Conservation (phyloP, 371 early-diverging fungal species). For the Nematocida sp. region DNA sequence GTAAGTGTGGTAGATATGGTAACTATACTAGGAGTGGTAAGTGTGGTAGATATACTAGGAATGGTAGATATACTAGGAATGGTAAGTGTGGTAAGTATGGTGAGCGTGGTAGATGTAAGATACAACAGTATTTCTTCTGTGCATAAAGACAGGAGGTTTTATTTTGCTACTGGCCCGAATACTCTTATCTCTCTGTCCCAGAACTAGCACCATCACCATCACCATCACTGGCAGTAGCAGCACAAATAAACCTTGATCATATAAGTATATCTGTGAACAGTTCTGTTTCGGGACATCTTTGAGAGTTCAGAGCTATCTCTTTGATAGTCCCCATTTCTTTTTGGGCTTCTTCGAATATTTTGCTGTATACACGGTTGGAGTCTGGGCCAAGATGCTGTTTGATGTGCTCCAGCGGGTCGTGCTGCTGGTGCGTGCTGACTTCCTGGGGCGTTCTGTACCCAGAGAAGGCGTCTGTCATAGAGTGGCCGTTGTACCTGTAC, state of each 20-base stretch:
- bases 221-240: too few species aligned
- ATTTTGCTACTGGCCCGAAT: too few species aligned
- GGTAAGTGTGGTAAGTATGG: background rate
- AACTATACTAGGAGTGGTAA: slow-evolving; percentile 14
- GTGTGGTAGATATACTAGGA: background rate
- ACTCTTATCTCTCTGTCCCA: too few species aligned
- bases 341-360: slow-evolving; percentile 28
- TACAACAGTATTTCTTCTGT: too few species aligned
- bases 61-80: slow-evolving; percentile 20
- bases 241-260: background rate
- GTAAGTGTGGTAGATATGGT: background rate
- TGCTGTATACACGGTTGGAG: background rate
- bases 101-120: too few species aligned
- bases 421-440: slow-evolving; percentile 17
- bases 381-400: slow-evolving; percentile 15
- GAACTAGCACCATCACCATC: too few species aligned
- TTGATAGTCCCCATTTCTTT: slow-evolving; percentile 35
- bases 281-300: slow-evolving; percentile 1
- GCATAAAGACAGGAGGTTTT: too few species aligned
- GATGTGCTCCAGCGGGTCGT: slow-evolving; percentile 46
- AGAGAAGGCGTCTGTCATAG: slow-evolving; percentile 63
- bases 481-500: slow-evolving; percentile 96
- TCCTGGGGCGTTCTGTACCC: slow-evolving; percentile 48
- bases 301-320: slow-evolving; percentile 1
- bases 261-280: slow-evolving; percentile 36